Evolutionary conservation across 257 asterid species (phyloP).

Genomic region (Linaria vulgaris): DNA sequence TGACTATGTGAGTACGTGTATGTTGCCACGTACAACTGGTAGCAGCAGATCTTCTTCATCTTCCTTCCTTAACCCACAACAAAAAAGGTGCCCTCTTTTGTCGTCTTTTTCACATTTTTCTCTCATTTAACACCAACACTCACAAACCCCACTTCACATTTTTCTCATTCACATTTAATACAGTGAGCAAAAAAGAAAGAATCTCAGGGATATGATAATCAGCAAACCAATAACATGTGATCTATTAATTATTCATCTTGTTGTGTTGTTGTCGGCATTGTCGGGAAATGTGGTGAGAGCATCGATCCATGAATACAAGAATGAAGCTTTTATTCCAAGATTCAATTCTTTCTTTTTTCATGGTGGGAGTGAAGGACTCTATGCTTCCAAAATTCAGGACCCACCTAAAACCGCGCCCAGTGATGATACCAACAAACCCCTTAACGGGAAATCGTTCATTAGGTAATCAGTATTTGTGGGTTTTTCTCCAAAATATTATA

Average conservation of each 20-base stretch:
- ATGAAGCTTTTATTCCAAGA: conserved; percentile 80
- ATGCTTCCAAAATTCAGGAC: conserved; percentile 69
- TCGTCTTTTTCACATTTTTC: background rate
- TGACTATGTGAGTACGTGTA: too few species aligned
- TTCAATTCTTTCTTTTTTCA: conserved; percentile 87
- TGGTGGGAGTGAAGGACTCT: conserved; percentile 98
- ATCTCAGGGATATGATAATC: conserved; percentile 30
- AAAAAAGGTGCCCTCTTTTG: conserved; percentile 3
- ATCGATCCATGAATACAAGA: conserved; percentile 94
- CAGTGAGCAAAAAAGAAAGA: conserved; percentile 8
- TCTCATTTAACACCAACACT: conserved; percentile 1
- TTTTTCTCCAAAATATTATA: background rate
- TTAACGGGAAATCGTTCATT: conserved; percentile 83
- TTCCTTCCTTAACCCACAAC: conserved; percentile 21
- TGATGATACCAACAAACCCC: conserved; percentile 65
- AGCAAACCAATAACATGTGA: conserved; percentile 36
- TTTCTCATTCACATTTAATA: background rate
- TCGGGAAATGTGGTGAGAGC: conserved; percentile 50
- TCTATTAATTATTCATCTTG: conserved; percentile 31
- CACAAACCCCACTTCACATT: background rate
- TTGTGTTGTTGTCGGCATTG: conserved; percentile 39
- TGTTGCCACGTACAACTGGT: background rate
- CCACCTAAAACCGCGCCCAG: conserved; percentile 36
- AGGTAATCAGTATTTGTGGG: conserved; percentile 43
- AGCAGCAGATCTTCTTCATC: conserved; percentile 39